Evolutionary conservation across 768 basidiomycete genomes (phyloP).

Genomic region (Kwoniella sp.): DNA sequence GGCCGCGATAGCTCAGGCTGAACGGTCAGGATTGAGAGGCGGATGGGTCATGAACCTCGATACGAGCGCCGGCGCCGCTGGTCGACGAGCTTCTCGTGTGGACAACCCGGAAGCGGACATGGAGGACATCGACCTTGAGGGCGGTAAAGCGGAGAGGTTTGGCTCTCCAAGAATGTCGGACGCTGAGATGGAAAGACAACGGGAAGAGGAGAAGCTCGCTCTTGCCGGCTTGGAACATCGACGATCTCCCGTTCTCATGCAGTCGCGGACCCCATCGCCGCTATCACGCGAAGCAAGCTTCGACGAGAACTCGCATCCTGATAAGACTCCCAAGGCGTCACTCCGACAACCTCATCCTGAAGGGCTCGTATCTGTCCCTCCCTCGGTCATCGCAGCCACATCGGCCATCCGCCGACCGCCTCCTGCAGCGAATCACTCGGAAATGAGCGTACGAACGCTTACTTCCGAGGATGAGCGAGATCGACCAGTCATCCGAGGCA

Average conservation of each 20-base stretch:
- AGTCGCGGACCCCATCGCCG: slow-evolving; percentile 33
- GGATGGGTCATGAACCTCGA: slow-evolving; percentile 57
- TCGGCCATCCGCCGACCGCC: slow-evolving; percentile 36
- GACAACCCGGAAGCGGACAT: slow-evolving; percentile 38
- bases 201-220: slow-evolving; percentile 40
- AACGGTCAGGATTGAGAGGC: slow-evolving; percentile 51
- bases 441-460: slow-evolving; percentile 10
- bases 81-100: slow-evolving; percentile 12
- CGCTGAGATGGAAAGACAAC: slow-evolving; percentile 34
- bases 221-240: slow-evolving; percentile 43
- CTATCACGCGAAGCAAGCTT: slow-evolving; percentile 31
- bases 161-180: slow-evolving; percentile 37
- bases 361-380: slow-evolving; percentile 16
- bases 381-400: slow-evolving; percentile 34
- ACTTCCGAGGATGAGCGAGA: slow-evolving; percentile 33
- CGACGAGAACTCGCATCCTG: slow-evolving; percentile 18
- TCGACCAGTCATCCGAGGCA: slow-evolving; percentile 19
- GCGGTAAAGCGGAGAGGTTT: slow-evolving; percentile 48
- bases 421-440: slow-evolving; percentile 24
- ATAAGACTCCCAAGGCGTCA: slow-evolving; percentile 22
- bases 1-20: slow-evolving; percentile 53
- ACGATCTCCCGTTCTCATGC: slow-evolving; percentile 22
- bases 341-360: slow-evolving; percentile 10
- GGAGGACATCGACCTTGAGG: slow-evolving; percentile 57
- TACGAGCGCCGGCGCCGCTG: slow-evolving; percentile 25